phyloP scores from a whole-genome alignment of 495 filamentous ascomycete species.

The Aspergillus indologenus region DNA sequence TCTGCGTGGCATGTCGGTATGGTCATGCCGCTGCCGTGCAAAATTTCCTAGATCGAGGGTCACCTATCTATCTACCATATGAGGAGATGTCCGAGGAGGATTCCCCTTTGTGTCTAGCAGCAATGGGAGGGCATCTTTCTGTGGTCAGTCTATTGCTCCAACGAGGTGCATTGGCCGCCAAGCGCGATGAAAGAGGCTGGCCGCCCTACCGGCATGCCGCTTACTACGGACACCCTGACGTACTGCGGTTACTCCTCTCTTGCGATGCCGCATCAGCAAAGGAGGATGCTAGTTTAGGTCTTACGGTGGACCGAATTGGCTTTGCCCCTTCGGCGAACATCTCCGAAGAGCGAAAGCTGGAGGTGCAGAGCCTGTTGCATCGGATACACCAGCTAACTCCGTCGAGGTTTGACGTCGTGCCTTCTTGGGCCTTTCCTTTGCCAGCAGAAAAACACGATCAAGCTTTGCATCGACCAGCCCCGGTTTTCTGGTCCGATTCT shows the following conservation, averaged over 20 bases:
- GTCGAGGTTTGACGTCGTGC: not conserved
- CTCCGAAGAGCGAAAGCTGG: conserved; percentile 20
- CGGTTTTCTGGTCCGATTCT: not conserved
- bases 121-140: conserved; percentile 36
- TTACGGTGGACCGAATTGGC: conserved; percentile 22
- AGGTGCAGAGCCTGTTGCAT: conserved; percentile 21
- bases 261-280: conserved; percentile 11
- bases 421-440: not conserved
- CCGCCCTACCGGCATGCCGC: conserved; percentile 39
- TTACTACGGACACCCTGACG: conserved; percentile 37
- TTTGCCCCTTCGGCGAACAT: conserved; percentile 27
- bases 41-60: conserved; percentile 38
- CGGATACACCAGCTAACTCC: conserved; percentile 8
- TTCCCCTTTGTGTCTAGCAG: conserved; percentile 42
- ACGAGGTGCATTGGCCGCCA: conserved; percentile 36
- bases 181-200: conserved; percentile 41
- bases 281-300: conserved; percentile 13
- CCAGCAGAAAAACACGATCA: not conserved
- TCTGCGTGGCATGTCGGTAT: conserved; percentile 34
- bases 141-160: conserved; percentile 37
- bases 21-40: conserved; percentile 38
- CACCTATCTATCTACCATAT: conserved; percentile 29
- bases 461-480: not conserved
- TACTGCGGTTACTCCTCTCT: conserved; percentile 28
- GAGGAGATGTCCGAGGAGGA: conserved; percentile 33